phyloP scores from a whole-genome alignment of 2,329 filamentous ascomycete genomes.

The Scleromitrula shiraiana region DNA sequence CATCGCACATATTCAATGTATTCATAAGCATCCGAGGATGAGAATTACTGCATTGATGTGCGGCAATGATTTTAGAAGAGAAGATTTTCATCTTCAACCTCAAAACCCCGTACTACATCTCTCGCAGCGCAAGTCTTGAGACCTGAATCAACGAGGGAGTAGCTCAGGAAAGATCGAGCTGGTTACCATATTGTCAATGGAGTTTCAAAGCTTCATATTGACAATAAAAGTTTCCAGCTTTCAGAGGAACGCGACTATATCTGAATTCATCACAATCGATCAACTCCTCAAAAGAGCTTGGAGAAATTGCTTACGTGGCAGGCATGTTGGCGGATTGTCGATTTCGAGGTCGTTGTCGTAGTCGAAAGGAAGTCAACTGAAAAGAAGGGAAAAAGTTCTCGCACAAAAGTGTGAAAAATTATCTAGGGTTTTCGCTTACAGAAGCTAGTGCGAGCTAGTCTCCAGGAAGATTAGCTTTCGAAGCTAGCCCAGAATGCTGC shows the following conservation, averaged over 20 bases:
- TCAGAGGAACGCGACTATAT: conserved; percentile 71
- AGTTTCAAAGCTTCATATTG: conserved; percentile 30
- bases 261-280: conserved; percentile 25
- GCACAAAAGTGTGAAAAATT: conserved; percentile 1
- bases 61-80: conserved; percentile 72
- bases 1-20: conserved; percentile 24
- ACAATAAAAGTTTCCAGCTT: conserved; percentile 44
- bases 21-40: conserved; percentile 14
- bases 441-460: too few relatives aligned
- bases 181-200: conserved; percentile 43
- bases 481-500: not conserved
- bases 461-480: too few relatives aligned
- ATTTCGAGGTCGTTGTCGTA: conserved; percentile 29
- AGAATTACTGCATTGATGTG: conserved; percentile 29
- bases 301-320: conserved; percentile 29
- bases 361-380: conserved; percentile 5
- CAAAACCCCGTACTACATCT: conserved; percentile 66
- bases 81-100: conserved; percentile 61
- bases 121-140: conserved; percentile 44
- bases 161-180: conserved; percentile 70
- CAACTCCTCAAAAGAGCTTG: conserved; percentile 18
- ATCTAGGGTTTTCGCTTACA: conserved; percentile 7
- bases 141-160: conserved; percentile 49
- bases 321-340: conserved; percentile 47
- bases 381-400: not conserved